Evolutionary conservation across 1,284 basidiomycete species (phyloP), one percentile per base, ranked within the genome.

Genomic region (Irpex sp.): DNA sequence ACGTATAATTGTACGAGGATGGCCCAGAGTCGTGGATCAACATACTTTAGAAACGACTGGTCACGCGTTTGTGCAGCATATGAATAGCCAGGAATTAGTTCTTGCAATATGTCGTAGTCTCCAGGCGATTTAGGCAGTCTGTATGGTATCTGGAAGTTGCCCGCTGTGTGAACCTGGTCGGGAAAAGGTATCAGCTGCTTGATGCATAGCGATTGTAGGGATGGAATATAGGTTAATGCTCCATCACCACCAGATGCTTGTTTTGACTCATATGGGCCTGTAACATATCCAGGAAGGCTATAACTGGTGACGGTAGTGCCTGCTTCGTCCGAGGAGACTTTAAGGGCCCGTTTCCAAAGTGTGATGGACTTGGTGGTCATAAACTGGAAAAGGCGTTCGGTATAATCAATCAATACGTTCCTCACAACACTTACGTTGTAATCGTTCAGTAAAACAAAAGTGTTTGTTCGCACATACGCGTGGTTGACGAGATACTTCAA

Each of bases 11-110:
- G 89, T 3, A 82, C 75, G 34, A 92, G 62, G 9, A 80, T 75
- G 0, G 81, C 84, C 88, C 89, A 91, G 9, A 89, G 73, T 9
- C 80, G 77, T 0, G 89, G 87, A 67, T 88, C 83, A 3, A 82
- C 70, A 0, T 64, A 58, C 19, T 40, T 59, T 17, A 48, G 74
- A 67, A 62, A 73, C 59, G 44, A 17, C 9, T 48, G 11, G 63
- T 74, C 68, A 62, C 78, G 62, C 9, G 72, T 52, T 72, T 60
- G 44, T 13, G 67, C 64, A 36, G 26, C 62, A 52, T 56, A 62
- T 57, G 1, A 67, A 63, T 44, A 74, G 62, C 61, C 73, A 72
- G 61, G 73, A 54, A 82, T 70, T 62, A 82, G 72, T 4, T 77
- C 71, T 11, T 71, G 75, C 2, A 82, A 68, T 48, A 81, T 64